Percentiles rank a stretch among this genome's conserved stretches.
phyloP scores from a whole-genome alignment of 768 basidiomycete genomes.

The Amanita thiersii region DNA sequence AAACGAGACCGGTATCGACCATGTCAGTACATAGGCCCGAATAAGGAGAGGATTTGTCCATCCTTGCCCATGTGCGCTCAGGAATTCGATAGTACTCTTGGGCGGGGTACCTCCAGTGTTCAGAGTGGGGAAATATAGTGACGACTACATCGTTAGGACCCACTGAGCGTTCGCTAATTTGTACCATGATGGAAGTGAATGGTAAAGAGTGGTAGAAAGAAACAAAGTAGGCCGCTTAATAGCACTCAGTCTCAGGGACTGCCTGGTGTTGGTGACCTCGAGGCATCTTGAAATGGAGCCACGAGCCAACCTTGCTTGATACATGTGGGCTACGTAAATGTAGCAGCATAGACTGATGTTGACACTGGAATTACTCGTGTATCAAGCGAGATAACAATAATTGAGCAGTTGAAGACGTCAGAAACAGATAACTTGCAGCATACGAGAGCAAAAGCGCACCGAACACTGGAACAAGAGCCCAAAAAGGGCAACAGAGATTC shows the following conservation, averaged over 20 bases:
- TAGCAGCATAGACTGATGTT: conserved; percentile 1
- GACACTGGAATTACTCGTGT: background rate
- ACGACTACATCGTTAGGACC: conserved; percentile 8
- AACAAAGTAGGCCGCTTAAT: background rate
- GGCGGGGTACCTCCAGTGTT: conserved; percentile 3
- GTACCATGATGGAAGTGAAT: conserved; percentile 6
- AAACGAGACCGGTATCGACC: conserved; percentile 3
- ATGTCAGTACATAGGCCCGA: conserved; percentile 6
- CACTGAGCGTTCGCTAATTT: conserved; percentile 5
- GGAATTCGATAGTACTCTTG: conserved; percentile 3
- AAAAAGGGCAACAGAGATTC: conserved; percentile 4
- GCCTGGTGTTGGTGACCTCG: conserved; percentile 5
- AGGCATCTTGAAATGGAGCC: conserved; percentile 2
- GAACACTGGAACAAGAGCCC: too few species aligned
- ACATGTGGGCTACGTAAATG: conserved; percentile 8
- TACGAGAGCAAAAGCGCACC: too few species aligned
- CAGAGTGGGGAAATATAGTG: conserved; percentile 7
- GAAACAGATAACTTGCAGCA: too few species aligned
- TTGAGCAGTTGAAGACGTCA: too few species aligned
- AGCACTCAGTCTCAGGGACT: conserved; percentile 7
- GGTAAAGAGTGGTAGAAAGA: conserved; percentile 1
- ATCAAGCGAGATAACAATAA: background rate
- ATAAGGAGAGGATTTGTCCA: conserved; percentile 1
- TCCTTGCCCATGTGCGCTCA: conserved; percentile 9
- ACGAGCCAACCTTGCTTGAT: conserved; percentile 6